These are phyloP conservation scores for Glutinoglossum americanum DNA, from an alignment of 495 filamentous ascomycete genomes.

Conservation along the genomic window DNA sequence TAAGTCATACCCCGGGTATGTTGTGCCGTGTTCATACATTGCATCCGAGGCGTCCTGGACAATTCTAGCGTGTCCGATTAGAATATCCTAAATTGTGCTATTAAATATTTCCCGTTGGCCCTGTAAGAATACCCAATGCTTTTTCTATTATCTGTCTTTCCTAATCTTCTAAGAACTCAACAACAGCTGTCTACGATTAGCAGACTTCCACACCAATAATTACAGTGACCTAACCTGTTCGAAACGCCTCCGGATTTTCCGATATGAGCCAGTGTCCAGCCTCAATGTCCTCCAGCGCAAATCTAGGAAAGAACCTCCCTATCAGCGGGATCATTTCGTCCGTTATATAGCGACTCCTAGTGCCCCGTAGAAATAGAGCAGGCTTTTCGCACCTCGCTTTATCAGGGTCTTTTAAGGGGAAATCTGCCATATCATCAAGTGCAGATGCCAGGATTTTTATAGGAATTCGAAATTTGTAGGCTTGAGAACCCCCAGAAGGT, in stretches of 20 bases:
- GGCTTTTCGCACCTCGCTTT: slow-evolving; percentile 46
- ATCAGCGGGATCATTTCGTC: slow-evolving; percentile 77
- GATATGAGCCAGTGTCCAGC: slow-evolving; percentile 88
- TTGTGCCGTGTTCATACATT: not conserved
- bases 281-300: slow-evolving; percentile 61
- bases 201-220: slow-evolving; percentile 3
- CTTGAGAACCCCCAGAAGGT: slow-evolving; percentile 21
- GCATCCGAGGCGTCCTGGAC: not conserved
- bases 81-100: not conserved
- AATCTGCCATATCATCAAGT: slow-evolving; percentile 55
- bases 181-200: slow-evolving; percentile 25
- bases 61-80: not conserved
- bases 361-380: slow-evolving; percentile 67
- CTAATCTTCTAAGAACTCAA: slow-evolving; percentile 28
- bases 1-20: not conserved
- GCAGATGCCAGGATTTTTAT: slow-evolving; percentile 31
- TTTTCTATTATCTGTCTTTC: not conserved
- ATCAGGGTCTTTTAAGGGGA: slow-evolving; percentile 52
- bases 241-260: slow-evolving; percentile 75
- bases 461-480: slow-evolving; percentile 33
- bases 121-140: not conserved
- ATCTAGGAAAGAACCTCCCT: slow-evolving; percentile 73
- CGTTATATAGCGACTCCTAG: slow-evolving; percentile 61
- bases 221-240: slow-evolving; percentile 36
- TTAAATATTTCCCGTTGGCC: not conserved